phyloP scores from a whole-genome alignment of 2,329 filamentous ascomycete genomes.

The Colletotrichum sp. region DNA sequence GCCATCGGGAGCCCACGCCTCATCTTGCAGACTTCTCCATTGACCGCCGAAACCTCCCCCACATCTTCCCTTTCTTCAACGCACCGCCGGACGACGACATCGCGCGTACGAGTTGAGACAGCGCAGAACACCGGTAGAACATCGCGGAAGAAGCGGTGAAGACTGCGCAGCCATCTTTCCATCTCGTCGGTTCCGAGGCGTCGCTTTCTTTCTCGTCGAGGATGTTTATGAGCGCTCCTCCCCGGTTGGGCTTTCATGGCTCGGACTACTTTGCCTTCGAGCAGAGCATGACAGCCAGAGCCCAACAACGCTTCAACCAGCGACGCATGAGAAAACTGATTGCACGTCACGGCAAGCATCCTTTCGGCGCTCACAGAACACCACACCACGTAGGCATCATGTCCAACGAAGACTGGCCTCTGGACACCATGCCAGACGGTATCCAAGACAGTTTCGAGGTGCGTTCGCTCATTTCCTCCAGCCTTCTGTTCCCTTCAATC shows the following conservation, averaged over 20 bases:
- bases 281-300: slow-evolving; percentile 2
- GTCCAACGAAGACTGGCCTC: slow-evolving; percentile 5
- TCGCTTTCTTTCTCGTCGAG: not conserved
- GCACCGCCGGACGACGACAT: slow-evolving; percentile 18
- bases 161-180: not conserved
- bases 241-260: slow-evolving; percentile 13
- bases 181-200: not conserved
- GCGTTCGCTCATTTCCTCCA: not conserved
- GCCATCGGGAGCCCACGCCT: slow-evolving; percentile 5
- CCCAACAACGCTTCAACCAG: slow-evolving; percentile 3
- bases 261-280: slow-evolving; percentile 19
- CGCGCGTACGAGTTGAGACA: slow-evolving; percentile 8
- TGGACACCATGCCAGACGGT: not conserved
- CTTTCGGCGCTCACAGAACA: not conserved
- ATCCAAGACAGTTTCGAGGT: slow-evolving; percentile 23
- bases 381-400: slow-evolving; percentile 1
- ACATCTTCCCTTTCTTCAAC: not conserved
- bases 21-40: slow-evolving; percentile 9
- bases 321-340: slow-evolving; percentile 9
- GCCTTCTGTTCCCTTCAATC: not conserved
- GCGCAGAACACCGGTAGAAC: slow-evolving; percentile 1
- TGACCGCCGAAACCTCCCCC: slow-evolving; percentile 9
- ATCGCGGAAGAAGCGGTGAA: slow-evolving; percentile 9
- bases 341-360: slow-evolving; percentile 5
- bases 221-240: slow-evolving; percentile 21